Percentiles rank a stretch among this genome's conserved stretches.
Conservation (phyloP, 768 basidiomycete genomes). For the Boletus bicolor region DNA sequence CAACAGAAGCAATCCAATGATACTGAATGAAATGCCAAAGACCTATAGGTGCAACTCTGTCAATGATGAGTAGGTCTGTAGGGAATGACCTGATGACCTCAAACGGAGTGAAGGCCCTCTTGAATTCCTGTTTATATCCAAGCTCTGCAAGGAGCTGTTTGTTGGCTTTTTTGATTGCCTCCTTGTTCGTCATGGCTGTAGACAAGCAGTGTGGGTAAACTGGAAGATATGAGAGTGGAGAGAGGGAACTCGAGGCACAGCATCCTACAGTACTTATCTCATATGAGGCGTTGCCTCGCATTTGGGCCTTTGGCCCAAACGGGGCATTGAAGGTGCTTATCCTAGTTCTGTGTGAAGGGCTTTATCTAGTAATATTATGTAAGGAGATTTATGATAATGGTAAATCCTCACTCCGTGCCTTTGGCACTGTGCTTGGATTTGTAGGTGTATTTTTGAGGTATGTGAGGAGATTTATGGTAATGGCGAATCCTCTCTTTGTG, state of each 20-base stretch:
- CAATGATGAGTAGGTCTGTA: not conserved
- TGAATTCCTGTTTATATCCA: conserved; percentile 39
- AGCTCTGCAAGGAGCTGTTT: conserved; percentile 34
- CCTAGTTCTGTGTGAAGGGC: too few species aligned
- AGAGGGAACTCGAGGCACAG: not conserved
- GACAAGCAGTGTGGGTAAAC: not conserved
- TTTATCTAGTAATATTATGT: too few species aligned
- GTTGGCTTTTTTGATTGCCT: conserved; percentile 19
- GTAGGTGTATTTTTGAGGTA: too few species aligned
- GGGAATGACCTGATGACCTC: conserved; percentile 18
- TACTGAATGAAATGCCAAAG: conserved; percentile 68
- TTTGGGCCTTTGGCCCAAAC: too few species aligned
- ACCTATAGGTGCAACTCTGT: conserved; percentile 40
- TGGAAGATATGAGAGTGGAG: not conserved
- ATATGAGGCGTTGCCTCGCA: too few species aligned
- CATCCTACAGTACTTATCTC: not conserved
- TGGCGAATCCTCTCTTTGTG: too few species aligned
- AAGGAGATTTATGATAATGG: too few species aligned
- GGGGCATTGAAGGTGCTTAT: too few species aligned
- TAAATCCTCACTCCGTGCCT: too few species aligned
- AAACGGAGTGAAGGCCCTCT: conserved; percentile 34
- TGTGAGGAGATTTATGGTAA: too few species aligned
- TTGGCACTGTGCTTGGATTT: too few species aligned
- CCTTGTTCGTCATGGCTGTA: conserved; percentile 13
- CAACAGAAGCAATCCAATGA: conserved; percentile 66